Percentiles rank a stretch among this genome's conserved stretches.
Evolutionary conservation across 768 basidiomycete species (phyloP).

Genomic region (Asterophora lycoperdoides): DNA sequence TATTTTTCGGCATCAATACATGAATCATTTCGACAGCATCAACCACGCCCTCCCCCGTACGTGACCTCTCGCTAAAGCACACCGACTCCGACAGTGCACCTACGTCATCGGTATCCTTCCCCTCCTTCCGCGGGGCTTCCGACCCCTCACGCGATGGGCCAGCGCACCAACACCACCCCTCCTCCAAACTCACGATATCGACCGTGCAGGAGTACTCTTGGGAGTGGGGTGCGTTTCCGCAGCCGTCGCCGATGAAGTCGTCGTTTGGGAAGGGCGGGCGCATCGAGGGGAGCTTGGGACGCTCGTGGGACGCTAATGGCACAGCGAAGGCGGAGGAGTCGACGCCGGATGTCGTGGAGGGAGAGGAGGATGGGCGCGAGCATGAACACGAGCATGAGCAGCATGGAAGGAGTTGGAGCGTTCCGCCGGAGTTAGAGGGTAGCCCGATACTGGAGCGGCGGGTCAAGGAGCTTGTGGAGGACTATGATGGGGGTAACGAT

Average conservation of each 20-base stretch:
- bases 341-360: slow-evolving; percentile 12
- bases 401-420: slow-evolving; percentile 49
- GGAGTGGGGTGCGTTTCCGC: slow-evolving; percentile 93
- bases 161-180: slow-evolving; percentile 5
- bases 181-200: slow-evolving; percentile 15
- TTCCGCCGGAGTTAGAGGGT: slow-evolving; percentile 50
- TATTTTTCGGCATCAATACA: background rate
- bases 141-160: slow-evolving; percentile 53
- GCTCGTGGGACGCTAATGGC: slow-evolving; percentile 19
- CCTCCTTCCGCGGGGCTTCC: slow-evolving; percentile 49
- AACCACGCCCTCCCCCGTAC: slow-evolving; percentile 21
- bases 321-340: slow-evolving; percentile 22
- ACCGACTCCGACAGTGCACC: background rate
- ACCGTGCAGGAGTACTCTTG: slow-evolving; percentile 74
- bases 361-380: slow-evolving; percentile 26
- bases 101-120: slow-evolving; percentile 13
- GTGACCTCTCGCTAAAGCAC: slow-evolving; percentile 2
- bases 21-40: slow-evolving; percentile 14
- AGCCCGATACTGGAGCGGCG: slow-evolving; percentile 30
- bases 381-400: slow-evolving; percentile 24
- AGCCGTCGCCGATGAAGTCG: slow-evolving; percentile 61
- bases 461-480: slow-evolving; percentile 27
- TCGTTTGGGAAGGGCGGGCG: slow-evolving; percentile 47
- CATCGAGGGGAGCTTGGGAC: slow-evolving; percentile 24
- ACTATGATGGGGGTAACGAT: slow-evolving; percentile 4